phyloP scores from a whole-genome alignment of 371 early-diverging fungal genomes.

The Sporodiniella umbellata region DNA sequence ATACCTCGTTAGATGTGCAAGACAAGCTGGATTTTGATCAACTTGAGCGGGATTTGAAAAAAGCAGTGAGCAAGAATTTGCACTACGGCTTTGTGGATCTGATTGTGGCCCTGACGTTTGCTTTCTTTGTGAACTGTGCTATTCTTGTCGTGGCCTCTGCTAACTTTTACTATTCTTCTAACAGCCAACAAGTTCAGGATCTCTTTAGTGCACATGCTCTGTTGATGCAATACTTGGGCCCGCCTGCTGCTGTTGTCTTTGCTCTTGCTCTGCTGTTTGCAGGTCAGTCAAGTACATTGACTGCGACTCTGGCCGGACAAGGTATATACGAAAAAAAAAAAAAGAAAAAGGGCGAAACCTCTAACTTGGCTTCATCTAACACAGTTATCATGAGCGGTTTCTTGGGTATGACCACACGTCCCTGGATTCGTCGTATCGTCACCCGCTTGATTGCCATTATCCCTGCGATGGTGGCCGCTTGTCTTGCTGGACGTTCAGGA shows the following conservation, averaged over 20 bases:
- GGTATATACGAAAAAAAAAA: conserved; percentile 5
- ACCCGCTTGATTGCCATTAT: conserved; percentile 71
- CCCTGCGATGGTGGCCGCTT: conserved; percentile 72
- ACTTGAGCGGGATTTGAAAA: conserved; percentile 15
- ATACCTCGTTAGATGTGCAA: neutral
- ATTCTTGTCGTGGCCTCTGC: conserved; percentile 78
- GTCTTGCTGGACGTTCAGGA: conserved; percentile 63
- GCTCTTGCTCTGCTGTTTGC: conserved; percentile 74
- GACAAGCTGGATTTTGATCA: conserved; percentile 10
- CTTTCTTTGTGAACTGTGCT: conserved; percentile 75
- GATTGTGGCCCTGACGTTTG: conserved; percentile 65
- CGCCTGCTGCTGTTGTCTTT: conserved; percentile 66
- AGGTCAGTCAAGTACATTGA: conserved; percentile 79
- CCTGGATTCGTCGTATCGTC: conserved; percentile 70
- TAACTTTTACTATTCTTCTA: conserved; percentile 62
- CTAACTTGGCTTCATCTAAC: too few relatives aligned
- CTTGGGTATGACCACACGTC: conserved; percentile 63
- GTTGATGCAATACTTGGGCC: conserved; percentile 58
- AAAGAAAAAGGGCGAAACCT: too few relatives aligned
- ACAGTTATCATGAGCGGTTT: conserved; percentile 82
- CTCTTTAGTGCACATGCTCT: conserved; percentile 67
- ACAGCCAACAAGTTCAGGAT: conserved; percentile 39
- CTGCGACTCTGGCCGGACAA: conserved; percentile 86
- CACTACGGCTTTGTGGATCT: conserved; percentile 58
- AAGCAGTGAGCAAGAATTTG: conserved; percentile 18